Conservation (phyloP, 495 filamentous ascomycete species). For the Saxophila tyrrhenica region DNA sequence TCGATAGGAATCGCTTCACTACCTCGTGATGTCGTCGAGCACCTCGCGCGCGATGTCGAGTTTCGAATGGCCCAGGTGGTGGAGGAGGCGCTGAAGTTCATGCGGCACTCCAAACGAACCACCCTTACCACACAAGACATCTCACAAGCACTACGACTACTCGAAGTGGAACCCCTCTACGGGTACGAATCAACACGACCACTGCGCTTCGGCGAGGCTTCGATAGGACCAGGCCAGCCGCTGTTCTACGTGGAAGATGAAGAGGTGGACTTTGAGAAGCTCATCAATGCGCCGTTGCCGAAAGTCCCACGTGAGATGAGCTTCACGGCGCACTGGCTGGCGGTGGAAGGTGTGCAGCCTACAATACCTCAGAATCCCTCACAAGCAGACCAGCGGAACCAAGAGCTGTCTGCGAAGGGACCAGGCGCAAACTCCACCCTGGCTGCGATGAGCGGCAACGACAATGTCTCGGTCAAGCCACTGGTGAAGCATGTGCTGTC, state of each 20-base stretch:
- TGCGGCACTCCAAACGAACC: constrained; percentile 78
- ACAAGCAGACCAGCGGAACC: constrained; percentile 62
- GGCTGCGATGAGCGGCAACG: constrained; percentile 68
- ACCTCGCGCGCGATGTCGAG: constrained; percentile 85
- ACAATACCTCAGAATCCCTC: constrained; percentile 94
- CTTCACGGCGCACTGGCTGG: constrained; percentile 92
- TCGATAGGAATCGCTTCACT: constrained; percentile 77
- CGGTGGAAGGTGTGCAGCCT: constrained; percentile 90
- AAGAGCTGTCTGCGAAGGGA: constrained; percentile 80
- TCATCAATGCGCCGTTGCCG: constrained; percentile 90
- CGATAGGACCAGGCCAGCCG: constrained; percentile 85
- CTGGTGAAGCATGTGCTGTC: constrained; percentile 90
- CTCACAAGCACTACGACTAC: constrained; percentile 64
- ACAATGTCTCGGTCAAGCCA: constrained; percentile 73
- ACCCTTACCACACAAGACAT: constrained; percentile 77
- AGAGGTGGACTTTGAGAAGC: constrained; percentile 95
- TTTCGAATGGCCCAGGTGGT: constrained; percentile 86
- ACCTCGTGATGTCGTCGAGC: constrained; percentile 67
- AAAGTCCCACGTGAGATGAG: constrained; percentile 89
- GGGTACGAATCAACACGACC: constrained; percentile 86
- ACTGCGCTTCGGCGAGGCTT: constrained; percentile 84
- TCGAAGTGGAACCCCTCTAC: constrained; percentile 90
- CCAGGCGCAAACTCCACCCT: constrained; percentile 71
- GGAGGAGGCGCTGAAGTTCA: constrained; percentile 85
- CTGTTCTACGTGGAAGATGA: constrained; percentile 97